These are phyloP conservation scores for Haematococcus sp. DNA, from an alignment of 139 green algal genomes.

Conservation along the genomic window DNA sequence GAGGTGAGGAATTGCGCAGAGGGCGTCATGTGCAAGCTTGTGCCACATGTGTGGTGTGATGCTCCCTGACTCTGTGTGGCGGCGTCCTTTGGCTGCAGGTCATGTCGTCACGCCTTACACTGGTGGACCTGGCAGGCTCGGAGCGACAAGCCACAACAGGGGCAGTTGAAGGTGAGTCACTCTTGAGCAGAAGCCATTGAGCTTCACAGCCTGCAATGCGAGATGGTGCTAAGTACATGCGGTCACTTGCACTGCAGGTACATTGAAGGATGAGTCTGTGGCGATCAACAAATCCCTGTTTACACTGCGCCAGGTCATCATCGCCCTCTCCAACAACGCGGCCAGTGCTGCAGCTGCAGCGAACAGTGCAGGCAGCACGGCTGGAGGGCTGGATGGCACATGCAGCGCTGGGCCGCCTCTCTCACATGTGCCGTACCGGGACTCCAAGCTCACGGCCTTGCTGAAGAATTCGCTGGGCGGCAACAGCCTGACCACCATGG, in stretches of 20 bases:
- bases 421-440: neutral
- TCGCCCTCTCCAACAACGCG: conserved; percentile 2
- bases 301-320: conserved; percentile 45
- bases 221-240: too few species aligned
- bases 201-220: too few species aligned
- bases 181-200: neutral
- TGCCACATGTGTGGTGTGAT: too few species aligned
- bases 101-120: conserved; percentile 26
- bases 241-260: neutral
- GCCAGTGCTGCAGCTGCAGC: conserved; percentile 9
- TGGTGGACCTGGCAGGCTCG: conserved; percentile 60
- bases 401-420: neutral
- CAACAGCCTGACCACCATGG: conserved; percentile 45
- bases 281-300: conserved; percentile 67
- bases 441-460: conserved; percentile 61
- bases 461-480: conserved; percentile 57
- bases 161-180: conserved; percentile 24
- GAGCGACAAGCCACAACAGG: conserved; percentile 36
- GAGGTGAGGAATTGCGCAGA: conserved; percentile 7
- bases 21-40: too few species aligned
- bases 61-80: too few species aligned
- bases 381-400: too few species aligned
- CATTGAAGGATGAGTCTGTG: conserved; percentile 43
- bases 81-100: neutral
- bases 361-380: too few species aligned